Evolutionary conservation across 2,329 filamentous ascomycete species (phyloP).

Genomic region (Apiospora rasikravindrae): DNA sequence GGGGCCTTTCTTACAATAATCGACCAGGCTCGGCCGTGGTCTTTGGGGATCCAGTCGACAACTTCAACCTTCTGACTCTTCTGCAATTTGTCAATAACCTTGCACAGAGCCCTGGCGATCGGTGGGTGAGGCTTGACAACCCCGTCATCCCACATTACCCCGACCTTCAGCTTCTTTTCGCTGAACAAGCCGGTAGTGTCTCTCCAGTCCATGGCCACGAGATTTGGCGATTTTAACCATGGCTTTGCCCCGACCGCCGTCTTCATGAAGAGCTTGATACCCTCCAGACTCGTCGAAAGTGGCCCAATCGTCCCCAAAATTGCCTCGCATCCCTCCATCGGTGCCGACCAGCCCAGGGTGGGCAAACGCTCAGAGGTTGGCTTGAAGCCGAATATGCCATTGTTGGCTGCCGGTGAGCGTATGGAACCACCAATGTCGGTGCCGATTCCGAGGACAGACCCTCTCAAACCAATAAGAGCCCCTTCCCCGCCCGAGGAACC

Average conservation of each 20-base stretch:
- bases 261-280: slow-evolving; percentile 49
- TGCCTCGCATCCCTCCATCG: slow-evolving; percentile 49
- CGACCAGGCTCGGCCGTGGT: slow-evolving; percentile 45
- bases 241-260: slow-evolving; percentile 36
- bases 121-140: slow-evolving; percentile 66
- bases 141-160: slow-evolving; percentile 62
- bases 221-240: slow-evolving; percentile 33
- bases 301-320: slow-evolving; percentile 59
- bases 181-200: slow-evolving; percentile 24
- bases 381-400: slow-evolving; percentile 50
- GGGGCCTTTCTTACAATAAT: slow-evolving; percentile 36
- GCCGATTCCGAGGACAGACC: slow-evolving; percentile 59
- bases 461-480: slow-evolving; percentile 56
- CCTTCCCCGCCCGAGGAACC: slow-evolving; percentile 64
- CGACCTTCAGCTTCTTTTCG: slow-evolving; percentile 62
- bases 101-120: slow-evolving; percentile 59
- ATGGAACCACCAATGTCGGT: slow-evolving; percentile 59
- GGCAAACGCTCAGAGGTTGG: slow-evolving; percentile 51
- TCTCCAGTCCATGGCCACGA: slow-evolving; percentile 33
- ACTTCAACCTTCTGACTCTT: slow-evolving; percentile 56
- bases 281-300: slow-evolving; percentile 56
- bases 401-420: slow-evolving; percentile 51
- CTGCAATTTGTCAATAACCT: slow-evolving; percentile 57
- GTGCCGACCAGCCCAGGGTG: slow-evolving; percentile 41
- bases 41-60: slow-evolving; percentile 51